phyloP scores from a whole-genome alignment of 352 stramenopile species.

The Phytophthora colocasiae region DNA sequence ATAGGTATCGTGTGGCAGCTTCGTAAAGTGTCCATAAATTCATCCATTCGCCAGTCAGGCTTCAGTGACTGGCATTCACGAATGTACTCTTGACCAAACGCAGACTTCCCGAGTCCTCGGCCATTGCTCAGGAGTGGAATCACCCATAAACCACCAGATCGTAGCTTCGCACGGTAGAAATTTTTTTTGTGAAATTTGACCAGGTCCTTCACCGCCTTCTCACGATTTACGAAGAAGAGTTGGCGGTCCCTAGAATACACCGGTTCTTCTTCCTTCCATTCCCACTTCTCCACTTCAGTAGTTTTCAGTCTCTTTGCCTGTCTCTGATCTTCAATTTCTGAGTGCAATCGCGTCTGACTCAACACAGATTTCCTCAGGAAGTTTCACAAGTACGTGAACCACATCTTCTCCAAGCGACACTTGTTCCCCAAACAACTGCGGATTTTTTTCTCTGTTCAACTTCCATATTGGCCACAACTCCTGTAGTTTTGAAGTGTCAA shows the following conservation, averaged over 20 bases:
- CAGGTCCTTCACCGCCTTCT: neutral
- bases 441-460: no score
- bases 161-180: conserved; percentile 6
- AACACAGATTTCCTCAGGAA: neutral
- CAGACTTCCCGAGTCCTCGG: conserved; percentile 9
- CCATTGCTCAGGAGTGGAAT: conserved; percentile 16
- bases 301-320: no score
- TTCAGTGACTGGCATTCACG: conserved; percentile 1
- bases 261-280: no score
- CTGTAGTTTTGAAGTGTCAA: no score
- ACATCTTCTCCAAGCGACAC: no score
- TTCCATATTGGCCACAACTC: no score
- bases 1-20: conserved; percentile 24
- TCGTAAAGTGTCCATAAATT: conserved; percentile 3
- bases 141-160: neutral
- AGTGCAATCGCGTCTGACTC: no score
- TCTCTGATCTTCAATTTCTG: no score
- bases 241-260: no score
- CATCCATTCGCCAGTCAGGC: neutral
- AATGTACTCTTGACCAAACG: conserved; percentile 22
- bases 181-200: conserved; percentile 2
- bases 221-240: neutral
- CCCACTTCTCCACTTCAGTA: no score
- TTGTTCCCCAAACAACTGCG: no score
- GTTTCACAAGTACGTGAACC: no score